Conservation (phyloP, 2,329 filamentous ascomycete species). For the Coleophoma cylindrospora region DNA sequence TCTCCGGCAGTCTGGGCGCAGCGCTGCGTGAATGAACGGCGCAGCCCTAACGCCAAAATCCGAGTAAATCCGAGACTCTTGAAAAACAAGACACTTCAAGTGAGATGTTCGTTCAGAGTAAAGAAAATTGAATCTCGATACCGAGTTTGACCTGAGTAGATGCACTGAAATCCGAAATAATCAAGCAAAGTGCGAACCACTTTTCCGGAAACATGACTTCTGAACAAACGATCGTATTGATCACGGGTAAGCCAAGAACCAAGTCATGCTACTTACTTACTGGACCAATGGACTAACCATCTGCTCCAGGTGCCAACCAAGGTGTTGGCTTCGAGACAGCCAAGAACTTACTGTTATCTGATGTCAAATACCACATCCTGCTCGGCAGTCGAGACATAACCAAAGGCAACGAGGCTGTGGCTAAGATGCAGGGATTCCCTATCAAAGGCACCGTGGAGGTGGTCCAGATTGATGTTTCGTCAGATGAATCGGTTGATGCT, state of each 20-base stretch:
- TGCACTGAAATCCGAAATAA: too few relatives aligned
- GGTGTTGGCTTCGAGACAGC: conserved; percentile 35
- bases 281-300: neutral
- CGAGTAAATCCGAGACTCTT: too few relatives aligned
- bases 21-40: too few relatives aligned
- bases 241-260: neutral
- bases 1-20: too few relatives aligned
- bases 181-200: too few relatives aligned
- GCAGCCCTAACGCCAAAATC: too few relatives aligned
- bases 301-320: conserved; percentile 33
- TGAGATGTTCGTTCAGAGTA: too few relatives aligned
- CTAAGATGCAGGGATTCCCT: neutral
- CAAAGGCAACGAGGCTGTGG: conserved; percentile 5
- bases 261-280: neutral
- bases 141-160: too few relatives aligned
- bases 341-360: conserved; percentile 9
- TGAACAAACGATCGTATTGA: neutral
- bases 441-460: conserved; percentile 9
- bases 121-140: too few relatives aligned
- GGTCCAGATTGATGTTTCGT: conserved; percentile 12
- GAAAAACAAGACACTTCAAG: too few relatives aligned
- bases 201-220: neutral
- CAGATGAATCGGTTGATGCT: conserved; percentile 7
- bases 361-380: conserved; percentile 7
- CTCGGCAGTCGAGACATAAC: conserved; percentile 7